These are phyloP conservation scores for Cercospora sp. DNA, from an alignment of 2,329 filamentous ascomycete species.

Conservation along the genomic window DNA sequence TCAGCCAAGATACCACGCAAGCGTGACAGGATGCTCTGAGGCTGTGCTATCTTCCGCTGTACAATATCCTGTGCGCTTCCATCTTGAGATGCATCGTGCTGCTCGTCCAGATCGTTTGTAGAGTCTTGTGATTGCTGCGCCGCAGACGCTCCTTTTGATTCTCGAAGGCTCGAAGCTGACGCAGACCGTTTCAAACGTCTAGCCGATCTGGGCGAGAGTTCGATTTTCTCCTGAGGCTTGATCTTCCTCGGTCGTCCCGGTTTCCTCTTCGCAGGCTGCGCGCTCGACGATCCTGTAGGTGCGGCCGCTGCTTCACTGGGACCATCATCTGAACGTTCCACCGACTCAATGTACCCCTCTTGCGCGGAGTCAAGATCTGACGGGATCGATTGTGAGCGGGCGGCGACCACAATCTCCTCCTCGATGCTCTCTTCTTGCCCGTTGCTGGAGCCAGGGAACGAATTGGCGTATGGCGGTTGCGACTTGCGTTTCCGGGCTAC, in stretches of 20 bases:
- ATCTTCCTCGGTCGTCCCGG: slow-evolving; percentile 34
- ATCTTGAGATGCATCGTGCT: slow-evolving; percentile 3
- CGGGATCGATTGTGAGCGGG: neutral
- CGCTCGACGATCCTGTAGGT: neutral
- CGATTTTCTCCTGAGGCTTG: slow-evolving; percentile 16
- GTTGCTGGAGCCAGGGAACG: slow-evolving; percentile 25
- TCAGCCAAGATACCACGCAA: slow-evolving; percentile 60
- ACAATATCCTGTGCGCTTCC: neutral
- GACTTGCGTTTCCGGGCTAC: slow-evolving; percentile 34
- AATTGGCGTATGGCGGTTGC: slow-evolving; percentile 34
- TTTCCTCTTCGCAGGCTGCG: slow-evolving; percentile 27
- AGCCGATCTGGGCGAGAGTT: slow-evolving; percentile 6
- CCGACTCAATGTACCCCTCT: neutral
- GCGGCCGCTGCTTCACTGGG: neutral
- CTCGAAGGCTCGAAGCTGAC: slow-evolving; percentile 17
- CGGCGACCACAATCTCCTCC: slow-evolving; percentile 45
- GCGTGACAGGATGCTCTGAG: slow-evolving; percentile 54
- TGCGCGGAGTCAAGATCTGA: slow-evolving; percentile 14
- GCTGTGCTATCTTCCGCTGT: slow-evolving; percentile 41
- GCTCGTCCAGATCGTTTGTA: neutral
- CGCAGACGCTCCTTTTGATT: neutral
- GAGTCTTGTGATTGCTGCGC: neutral
- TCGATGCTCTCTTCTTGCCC: slow-evolving; percentile 39
- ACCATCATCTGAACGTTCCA: neutral
- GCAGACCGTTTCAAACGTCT: slow-evolving; percentile 34